These are phyloP conservation scores for Fusarium sp. DNA, from an alignment of 2,329 filamentous ascomycete species.

Conservation along the genomic window DNA sequence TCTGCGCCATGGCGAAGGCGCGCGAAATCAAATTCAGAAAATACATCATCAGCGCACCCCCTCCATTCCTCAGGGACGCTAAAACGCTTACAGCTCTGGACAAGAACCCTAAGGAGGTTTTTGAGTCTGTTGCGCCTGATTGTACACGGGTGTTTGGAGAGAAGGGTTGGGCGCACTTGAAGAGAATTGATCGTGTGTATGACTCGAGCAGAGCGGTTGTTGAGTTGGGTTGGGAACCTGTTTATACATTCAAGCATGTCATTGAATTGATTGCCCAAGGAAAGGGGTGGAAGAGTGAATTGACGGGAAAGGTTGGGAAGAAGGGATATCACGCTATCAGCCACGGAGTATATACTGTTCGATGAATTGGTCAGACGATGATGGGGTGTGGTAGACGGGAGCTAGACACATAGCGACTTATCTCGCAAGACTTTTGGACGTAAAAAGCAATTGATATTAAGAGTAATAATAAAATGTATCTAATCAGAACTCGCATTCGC, in stretches of 20 bases:
- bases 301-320: conserved; percentile 56
- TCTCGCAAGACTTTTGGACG: background rate
- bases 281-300: conserved; percentile 55
- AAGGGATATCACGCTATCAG: conserved; percentile 59
- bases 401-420: background rate
- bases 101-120: conserved; percentile 48
- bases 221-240: conserved; percentile 58
- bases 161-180: conserved; percentile 54
- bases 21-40: conserved; percentile 52
- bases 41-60: conserved; percentile 60
- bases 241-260: conserved; percentile 55
- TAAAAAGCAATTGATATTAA: background rate
- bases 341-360: conserved; percentile 59
- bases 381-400: background rate
- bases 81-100: conserved; percentile 53
- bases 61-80: conserved; percentile 53
- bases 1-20: conserved; percentile 55
- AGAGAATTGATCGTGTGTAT: conserved; percentile 59
- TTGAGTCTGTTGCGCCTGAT: conserved; percentile 46
- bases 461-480: background rate
- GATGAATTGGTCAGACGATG: conserved; percentile 28
- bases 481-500: conserved; percentile 12
- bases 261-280: conserved; percentile 53
- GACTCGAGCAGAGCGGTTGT: conserved; percentile 56
- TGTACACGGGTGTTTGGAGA: conserved; percentile 50